Conservation (phyloP, 2,329 filamentous ascomycete species). For the Oidium heveae region DNA sequence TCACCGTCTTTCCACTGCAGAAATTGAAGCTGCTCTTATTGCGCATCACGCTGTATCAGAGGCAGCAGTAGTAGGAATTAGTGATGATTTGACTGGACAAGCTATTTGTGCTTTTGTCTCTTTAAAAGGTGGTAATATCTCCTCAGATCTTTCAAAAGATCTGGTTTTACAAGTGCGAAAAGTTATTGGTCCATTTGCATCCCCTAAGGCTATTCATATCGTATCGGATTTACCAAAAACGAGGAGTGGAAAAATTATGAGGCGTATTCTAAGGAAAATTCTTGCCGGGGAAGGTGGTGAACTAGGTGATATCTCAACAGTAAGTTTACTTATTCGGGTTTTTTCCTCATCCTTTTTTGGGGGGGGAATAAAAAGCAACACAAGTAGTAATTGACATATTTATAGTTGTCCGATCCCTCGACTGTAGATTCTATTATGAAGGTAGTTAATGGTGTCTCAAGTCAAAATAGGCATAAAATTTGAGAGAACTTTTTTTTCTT, state of each 20-base stretch:
- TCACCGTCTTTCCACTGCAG: slow-evolving; percentile 84
- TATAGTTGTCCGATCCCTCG: too few relatives aligned
- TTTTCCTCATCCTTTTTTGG: too few relatives aligned
- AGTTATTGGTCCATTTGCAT: slow-evolving; percentile 75
- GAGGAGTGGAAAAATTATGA: slow-evolving; percentile 95
- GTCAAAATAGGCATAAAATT: too few relatives aligned
- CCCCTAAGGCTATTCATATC: slow-evolving; percentile 77
- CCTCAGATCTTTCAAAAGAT: slow-evolving; percentile 72
- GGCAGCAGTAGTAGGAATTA: slow-evolving; percentile 79
- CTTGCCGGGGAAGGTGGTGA: slow-evolving; percentile 92
- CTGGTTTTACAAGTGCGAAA: slow-evolving; percentile 5
- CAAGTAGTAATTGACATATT: too few relatives aligned
- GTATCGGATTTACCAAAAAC: slow-evolving; percentile 94
- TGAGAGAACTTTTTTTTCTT: too few relatives aligned
- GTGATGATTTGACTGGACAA: slow-evolving; percentile 86
- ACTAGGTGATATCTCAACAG: slow-evolving; percentile 75
- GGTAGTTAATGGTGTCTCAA: too few relatives aligned
- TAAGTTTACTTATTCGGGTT: slow-evolving; percentile 14
- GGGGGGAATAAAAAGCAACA: too few relatives aligned
- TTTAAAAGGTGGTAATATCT: slow-evolving; percentile 57
- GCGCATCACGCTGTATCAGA: slow-evolving; percentile 80
- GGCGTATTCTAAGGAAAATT: slow-evolving; percentile 90
- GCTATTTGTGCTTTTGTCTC: slow-evolving; percentile 92
- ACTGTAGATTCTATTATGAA: too few relatives aligned
- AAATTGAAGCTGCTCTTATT: slow-evolving; percentile 90